Evolutionary conservation across 1,284 basidiomycete species (phyloP).

Genomic region (Leccinum huronense): DNA sequence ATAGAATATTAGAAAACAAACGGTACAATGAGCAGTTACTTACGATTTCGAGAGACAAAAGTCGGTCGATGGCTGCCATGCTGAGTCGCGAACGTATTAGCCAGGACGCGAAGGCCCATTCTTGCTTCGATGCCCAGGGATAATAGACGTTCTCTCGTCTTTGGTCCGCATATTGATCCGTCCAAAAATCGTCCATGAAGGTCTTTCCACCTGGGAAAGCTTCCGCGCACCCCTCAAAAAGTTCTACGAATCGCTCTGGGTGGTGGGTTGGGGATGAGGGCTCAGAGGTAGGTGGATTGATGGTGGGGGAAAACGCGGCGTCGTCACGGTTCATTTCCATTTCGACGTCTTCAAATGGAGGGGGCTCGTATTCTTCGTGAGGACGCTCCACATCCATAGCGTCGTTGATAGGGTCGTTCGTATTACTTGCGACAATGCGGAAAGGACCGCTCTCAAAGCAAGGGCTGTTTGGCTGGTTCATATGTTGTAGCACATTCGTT

Average conservation of each 20-base stretch:
- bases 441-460: neutral
- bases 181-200: constrained; percentile 1
- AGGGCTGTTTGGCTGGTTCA: constrained; percentile 1
- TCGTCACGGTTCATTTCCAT: too few relatives aligned
- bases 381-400: too few relatives aligned
- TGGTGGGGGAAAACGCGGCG: too few relatives aligned
- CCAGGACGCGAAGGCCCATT: neutral
- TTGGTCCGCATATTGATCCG: constrained; percentile 1
- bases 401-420: too few relatives aligned
- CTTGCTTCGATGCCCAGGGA: neutral
- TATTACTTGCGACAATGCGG: too few relatives aligned
- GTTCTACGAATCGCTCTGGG: neutral
- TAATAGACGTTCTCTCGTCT: neutral
- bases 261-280: neutral
- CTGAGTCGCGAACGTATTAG: neutral
- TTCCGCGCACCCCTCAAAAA: neutral
- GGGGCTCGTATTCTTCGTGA: too few relatives aligned
- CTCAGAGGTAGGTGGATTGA: too few relatives aligned
- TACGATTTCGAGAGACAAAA: neutral
- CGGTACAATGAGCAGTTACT: neutral
- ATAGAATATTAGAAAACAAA: neutral
- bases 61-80: constrained; percentile 1
- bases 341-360: too few relatives aligned
- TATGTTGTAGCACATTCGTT: neutral
- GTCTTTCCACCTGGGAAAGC: neutral